Percentiles rank a stretch among this genome's conserved stretches.
phyloP scores from a whole-genome alignment of 768 basidiomycete species.

The Psilocybe tampanensis region DNA sequence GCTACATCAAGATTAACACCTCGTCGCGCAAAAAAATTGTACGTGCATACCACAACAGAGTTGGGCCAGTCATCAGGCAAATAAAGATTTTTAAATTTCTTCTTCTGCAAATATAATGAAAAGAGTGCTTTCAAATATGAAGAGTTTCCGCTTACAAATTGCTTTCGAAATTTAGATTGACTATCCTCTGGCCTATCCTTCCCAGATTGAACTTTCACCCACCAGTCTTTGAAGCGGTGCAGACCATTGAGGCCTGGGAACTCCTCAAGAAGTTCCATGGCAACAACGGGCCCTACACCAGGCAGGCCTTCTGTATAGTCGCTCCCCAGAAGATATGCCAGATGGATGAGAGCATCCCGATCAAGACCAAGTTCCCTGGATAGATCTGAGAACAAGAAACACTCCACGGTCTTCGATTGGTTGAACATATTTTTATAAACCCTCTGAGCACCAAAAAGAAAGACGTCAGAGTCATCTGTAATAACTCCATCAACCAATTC shows the following conservation, averaged over 20 bases:
- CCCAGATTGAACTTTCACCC: constrained; percentile 89
- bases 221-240: constrained; percentile 91
- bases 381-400: constrained; percentile 85
- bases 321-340: constrained; percentile 94
- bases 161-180: constrained; percentile 74
- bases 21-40: not conserved
- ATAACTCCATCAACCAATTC: constrained; percentile 95
- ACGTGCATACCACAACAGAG: constrained; percentile 73
- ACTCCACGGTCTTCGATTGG: constrained; percentile 97
- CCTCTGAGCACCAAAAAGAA: constrained; percentile 93
- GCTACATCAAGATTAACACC: constrained; percentile 40
- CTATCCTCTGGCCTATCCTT: constrained; percentile 78
- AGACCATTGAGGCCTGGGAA: constrained; percentile 88
- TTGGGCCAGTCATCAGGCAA: constrained; percentile 89
- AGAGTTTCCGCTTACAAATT: constrained; percentile 64
- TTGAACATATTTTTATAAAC: constrained; percentile 99
- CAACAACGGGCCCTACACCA: constrained; percentile 93
- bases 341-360: constrained; percentile 80
- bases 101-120: constrained; percentile 59
- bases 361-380: constrained; percentile 86
- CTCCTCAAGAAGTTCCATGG: constrained; percentile 93
- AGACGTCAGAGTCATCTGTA: constrained; percentile 98
- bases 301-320: constrained; percentile 94
- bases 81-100: constrained; percentile 83
- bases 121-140: not conserved